A percentile compares a stretch with the other conserved stretches of the same genome.
Conservation (phyloP, 305 asterid species). For the Rubia tinctorum region DNA sequence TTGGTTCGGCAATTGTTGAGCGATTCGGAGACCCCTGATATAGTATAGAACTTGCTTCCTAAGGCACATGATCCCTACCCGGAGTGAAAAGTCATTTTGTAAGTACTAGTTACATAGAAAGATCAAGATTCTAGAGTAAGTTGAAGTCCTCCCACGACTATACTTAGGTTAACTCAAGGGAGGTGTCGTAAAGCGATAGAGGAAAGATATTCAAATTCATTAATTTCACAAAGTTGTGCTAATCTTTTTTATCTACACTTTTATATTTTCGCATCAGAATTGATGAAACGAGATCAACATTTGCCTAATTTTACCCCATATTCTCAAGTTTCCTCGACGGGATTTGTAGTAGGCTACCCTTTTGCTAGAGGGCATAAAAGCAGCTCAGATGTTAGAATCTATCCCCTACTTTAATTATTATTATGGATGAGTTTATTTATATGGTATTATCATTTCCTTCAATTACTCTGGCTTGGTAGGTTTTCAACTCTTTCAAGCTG, state of each 20-base stretch:
- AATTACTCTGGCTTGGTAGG: conserved; percentile 6
- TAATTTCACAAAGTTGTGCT: not conserved
- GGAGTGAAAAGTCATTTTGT: no score
- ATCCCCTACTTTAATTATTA: not conserved
- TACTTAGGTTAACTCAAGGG: not conserved
- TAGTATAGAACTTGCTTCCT: no score
- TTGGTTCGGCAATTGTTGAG: no score
- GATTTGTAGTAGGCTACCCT: conserved; percentile 66
- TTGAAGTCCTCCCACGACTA: no score
- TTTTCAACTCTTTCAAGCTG: conserved; percentile 43
- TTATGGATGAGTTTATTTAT: not conserved
- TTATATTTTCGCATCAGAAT: not conserved
- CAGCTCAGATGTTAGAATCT: conserved; percentile 40
- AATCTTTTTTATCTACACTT: not conserved
- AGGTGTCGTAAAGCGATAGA: not conserved
- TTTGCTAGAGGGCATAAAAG: conserved; percentile 35
- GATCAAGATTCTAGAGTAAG: no score
- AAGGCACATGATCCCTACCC: no score
- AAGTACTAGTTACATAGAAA: no score
- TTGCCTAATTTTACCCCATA: conserved; percentile 31
- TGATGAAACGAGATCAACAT: not conserved
- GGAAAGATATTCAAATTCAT: no score
- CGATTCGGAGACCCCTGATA: no score
- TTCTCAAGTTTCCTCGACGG: conserved; percentile 54
- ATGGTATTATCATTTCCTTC: not conserved